These are phyloP conservation scores for Trametes elegans DNA, from an alignment of 768 basidiomycete genomes.

Conservation along the genomic window DNA sequence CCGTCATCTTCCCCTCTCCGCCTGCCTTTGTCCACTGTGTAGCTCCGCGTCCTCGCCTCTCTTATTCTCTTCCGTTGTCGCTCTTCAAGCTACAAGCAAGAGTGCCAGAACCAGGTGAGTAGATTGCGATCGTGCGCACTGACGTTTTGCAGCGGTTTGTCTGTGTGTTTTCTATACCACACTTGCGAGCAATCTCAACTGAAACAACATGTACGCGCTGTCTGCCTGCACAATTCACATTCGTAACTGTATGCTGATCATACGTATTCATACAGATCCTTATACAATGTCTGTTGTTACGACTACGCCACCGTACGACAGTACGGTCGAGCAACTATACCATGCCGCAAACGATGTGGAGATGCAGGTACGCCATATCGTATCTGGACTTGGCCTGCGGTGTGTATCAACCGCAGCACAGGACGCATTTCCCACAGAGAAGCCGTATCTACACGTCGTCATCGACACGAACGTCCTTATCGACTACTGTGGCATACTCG, in stretches of 20 bases:
- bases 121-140: not conserved
- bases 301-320: constrained; percentile 11
- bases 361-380: constrained; percentile 53
- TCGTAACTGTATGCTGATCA: not conserved
- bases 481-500: constrained; percentile 61
- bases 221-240: not conserved
- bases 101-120: not conserved
- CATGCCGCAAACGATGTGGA: constrained; percentile 64
- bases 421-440: constrained; percentile 16
- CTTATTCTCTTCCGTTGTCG: no score
- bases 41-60: no score
- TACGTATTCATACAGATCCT: not conserved
- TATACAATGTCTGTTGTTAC: constrained; percentile 5
- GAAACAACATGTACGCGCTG: not conserved
- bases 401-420: not conserved
- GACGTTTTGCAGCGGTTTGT: not conserved
- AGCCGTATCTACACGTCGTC: constrained; percentile 47
- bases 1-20: not conserved
- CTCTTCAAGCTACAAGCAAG: no score
- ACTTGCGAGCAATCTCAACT: not conserved
- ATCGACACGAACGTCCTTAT: constrained; percentile 81
- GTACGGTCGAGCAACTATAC: constrained; percentile 17
- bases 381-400: not conserved
- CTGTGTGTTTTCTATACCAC: not conserved
- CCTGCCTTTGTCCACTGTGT: no score